Percentiles rank a stretch among this genome's conserved stretches.
These are phyloP conservation scores for Anaeromyces robustus DNA, from an alignment of 192 early-diverging fungal genomes.

Conservation along the genomic window DNA sequence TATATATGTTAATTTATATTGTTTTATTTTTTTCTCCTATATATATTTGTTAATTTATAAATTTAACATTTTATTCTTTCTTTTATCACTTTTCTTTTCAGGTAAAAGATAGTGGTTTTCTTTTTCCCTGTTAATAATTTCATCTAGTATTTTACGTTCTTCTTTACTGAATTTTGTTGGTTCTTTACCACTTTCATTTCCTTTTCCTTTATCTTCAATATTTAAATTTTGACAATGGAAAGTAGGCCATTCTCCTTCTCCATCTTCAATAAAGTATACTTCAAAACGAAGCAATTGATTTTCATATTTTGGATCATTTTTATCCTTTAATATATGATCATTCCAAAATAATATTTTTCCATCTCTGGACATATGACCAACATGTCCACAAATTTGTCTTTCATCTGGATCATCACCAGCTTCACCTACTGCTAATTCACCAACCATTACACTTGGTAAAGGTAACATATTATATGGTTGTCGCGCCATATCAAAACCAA, in stretches of 20 bases:
- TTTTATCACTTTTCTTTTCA: neutral
- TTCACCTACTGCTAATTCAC: neutral
- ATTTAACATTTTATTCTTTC: no score
- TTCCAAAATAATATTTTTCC: neutral
- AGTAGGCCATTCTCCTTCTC: neutral
- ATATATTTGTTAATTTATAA: no score
- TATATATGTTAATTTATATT: no score
- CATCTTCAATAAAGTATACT: neutral
- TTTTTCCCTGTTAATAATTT: neutral
- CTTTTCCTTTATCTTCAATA: neutral
- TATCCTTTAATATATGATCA: neutral
- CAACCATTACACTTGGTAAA: neutral
- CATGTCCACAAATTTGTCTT: neutral
- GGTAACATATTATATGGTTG: slow-evolving; percentile 17
- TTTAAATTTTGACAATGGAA: neutral
- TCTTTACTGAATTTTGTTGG: neutral
- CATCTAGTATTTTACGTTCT: neutral
- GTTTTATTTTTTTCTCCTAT: no score
- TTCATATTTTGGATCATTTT: neutral
- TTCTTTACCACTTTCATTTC: neutral
- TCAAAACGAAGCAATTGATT: neutral
- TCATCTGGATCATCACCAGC: neutral
- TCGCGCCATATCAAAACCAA: slow-evolving; percentile 41
- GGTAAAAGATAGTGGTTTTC: neutral
- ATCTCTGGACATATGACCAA: neutral